Conservation (phyloP, 2,329 filamentous ascomycete species). For the Dactylella cylindrospora region DNA sequence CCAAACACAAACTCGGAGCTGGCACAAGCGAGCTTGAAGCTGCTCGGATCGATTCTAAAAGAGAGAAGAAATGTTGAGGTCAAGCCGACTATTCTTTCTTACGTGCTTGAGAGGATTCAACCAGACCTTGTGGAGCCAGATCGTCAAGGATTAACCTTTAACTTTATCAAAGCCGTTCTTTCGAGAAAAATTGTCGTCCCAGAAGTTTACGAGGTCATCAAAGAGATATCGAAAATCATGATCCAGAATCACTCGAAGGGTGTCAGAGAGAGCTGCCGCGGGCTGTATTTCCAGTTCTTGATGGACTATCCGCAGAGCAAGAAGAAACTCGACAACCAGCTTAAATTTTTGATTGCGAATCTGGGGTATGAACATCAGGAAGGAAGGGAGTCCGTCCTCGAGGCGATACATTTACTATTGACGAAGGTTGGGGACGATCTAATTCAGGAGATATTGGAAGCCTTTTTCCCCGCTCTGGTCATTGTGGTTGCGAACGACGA, state of each 20-base stretch:
- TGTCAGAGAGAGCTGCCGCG: constrained; percentile 81
- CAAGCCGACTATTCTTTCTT: constrained; percentile 78
- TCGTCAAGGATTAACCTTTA: constrained; percentile 89
- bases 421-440: constrained; percentile 80
- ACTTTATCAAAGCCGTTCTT: constrained; percentile 84
- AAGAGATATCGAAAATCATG: constrained; percentile 88
- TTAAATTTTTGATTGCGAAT: constrained; percentile 85
- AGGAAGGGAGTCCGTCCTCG: constrained; percentile 88
- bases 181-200: constrained; percentile 82
- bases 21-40: constrained; percentile 82
- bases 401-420: constrained; percentile 82
- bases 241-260: constrained; percentile 90
- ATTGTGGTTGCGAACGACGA: constrained; percentile 87
- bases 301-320: constrained; percentile 92
- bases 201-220: constrained; percentile 84
- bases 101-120: constrained; percentile 77
- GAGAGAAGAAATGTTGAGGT: constrained; percentile 75
- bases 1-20: constrained; percentile 78
- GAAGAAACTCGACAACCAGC: constrained; percentile 82
- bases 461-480: constrained; percentile 82
- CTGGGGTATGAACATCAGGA: constrained; percentile 86
- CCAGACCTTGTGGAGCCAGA: constrained; percentile 90
- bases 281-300: constrained; percentile 90
- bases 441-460: constrained; percentile 76
- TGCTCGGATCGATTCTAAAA: constrained; percentile 79